Evolutionary conservation across 148 eudicot species (phyloP).

Genomic region (Chenopodium formosanum): DNA sequence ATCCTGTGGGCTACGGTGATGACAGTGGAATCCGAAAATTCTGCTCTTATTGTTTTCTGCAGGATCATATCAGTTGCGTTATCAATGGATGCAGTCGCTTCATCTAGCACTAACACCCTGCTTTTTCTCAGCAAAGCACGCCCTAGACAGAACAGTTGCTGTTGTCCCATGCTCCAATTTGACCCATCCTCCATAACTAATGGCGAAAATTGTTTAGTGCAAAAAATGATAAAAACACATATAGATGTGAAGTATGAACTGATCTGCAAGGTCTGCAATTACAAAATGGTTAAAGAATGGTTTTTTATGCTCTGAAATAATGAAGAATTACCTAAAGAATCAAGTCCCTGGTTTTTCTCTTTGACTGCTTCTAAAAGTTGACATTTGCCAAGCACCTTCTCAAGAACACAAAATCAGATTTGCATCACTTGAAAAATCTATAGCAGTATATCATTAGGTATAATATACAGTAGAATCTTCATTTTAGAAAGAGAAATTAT

Average conservation of each 20-base stretch:
- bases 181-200: slow-evolving; percentile 85
- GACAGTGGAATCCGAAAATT: slow-evolving; percentile 39
- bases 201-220: background rate
- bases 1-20: slow-evolving; percentile 33
- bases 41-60: slow-evolving; percentile 40
- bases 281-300: background rate
- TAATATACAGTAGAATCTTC: too few relatives aligned
- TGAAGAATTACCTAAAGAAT: slow-evolving; percentile 51
- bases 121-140: slow-evolving; percentile 80
- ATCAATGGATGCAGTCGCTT: slow-evolving; percentile 93
- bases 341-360: slow-evolving; percentile 67
- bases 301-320: background rate
- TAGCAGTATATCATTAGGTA: too few relatives aligned
- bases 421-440: background rate
- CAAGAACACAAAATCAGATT: background rate
- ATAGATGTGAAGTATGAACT: background rate
- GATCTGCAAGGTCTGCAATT: background rate
- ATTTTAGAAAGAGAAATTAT: background rate
- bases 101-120: slow-evolving; percentile 83
- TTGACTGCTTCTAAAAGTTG: slow-evolving; percentile 71
- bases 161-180: slow-evolving; percentile 98
- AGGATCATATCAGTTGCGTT: slow-evolving; percentile 63
- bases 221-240: background rate
- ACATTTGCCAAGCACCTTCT: slow-evolving; percentile 73
- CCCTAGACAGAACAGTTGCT: slow-evolving; percentile 84